Base-by-base conservation (phyloP, 116 monocot species). In the Posidonia oceanica region DNA sequence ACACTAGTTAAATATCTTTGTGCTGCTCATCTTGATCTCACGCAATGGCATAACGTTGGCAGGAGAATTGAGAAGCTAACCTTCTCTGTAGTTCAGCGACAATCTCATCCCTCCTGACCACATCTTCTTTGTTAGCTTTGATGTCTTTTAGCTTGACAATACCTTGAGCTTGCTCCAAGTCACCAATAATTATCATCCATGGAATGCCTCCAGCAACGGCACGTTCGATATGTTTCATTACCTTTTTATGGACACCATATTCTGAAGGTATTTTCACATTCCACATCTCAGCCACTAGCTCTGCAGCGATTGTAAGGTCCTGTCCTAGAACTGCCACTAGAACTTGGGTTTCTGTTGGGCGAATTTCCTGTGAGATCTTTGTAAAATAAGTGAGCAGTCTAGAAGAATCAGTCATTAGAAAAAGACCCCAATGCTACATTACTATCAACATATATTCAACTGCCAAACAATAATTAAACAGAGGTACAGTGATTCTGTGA, bases 291-390 rank as follows among this genome's bases (percentile, higher is more conserved):
- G 80, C 74, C 5, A 84, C 90, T 4, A 93, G 66, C 58, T 87
- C 83, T 16, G 88, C 88, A 39, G 93, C 93, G 42, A 88, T 62
- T 11, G 75, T 54, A 4, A 99, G 80, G 64, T 90, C 90, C 41
- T 93, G 84, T 7, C 87, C 82, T 7, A 99, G 81, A 73, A 90
- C 85, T 4, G 88, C 89, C 41, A 93, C 99, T 70, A 93, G 72
- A 48, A 99, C 93, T 85, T 93, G 81, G 12, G 94, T 99, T 62
- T 99, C 93, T 0, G 93, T 88, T n/a, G 90, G 76, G 14, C 94
- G 87, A 39, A 88, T 80, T 15, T 75, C 71, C 93, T 99, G 75
- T 20, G 58, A 68, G 17, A 66, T 61, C 12, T 61, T 61, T 7
- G 36, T 61, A 14, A 29, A 10, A 22, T 61, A 21, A 61, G 61